Base-by-base conservation (phyloP, 352 stramenopile genomes). In the Phytophthora macrochlamydospora region DNA sequence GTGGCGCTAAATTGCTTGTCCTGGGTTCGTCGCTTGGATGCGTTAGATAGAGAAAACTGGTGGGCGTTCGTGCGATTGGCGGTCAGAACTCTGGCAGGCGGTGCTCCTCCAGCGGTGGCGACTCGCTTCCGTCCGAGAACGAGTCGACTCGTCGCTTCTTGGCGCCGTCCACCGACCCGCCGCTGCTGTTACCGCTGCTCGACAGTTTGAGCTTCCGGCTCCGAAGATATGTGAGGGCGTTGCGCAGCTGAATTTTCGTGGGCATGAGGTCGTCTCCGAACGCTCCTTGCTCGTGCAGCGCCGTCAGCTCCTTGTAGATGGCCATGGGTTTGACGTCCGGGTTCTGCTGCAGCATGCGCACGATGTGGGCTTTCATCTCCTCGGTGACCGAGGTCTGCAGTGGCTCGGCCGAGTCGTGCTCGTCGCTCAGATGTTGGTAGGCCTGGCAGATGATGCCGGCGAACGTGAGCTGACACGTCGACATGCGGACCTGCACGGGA, bases 241-340 rank as follows among this genome's bases (percentile, higher is more conserved):
- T 93, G 58, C 84, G 82, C 45, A 93, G 69, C 66, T 93, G 84
- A 56, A 91, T 93, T 65, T 93, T 93, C 45, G 82, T 93, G 0
- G 84, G 84, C 84, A 93, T 93, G 62, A 89, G 82, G 63, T 91
- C 82, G 40, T 76, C 67, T n/a, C 82, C 80, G 57, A 93, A 93
- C 4, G 56, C 65, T 12, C 81, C 76, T 13, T 80, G 65, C 48
- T 78, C 64, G 50, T 93, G 84, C 44, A 93, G 65, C 48, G 62
- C 58, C 50, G 75, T 67, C 33, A 93, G 75, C 58, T 90, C 78
- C 49, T 89, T 89, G 75, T 87, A 92, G 56, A 91, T 92, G 8
- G 77, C 63, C 84, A 92, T 92, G 30, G 84, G 84, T 59, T 92
- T 92, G 40, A 88, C 75, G 12, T 92, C 80, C 7, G 74, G 64